Percentiles rank a stretch among this genome's conserved stretches.
These are phyloP conservation scores for Salvia sclarea DNA, from an alignment of 305 asterid species.

Conservation along the genomic window DNA sequence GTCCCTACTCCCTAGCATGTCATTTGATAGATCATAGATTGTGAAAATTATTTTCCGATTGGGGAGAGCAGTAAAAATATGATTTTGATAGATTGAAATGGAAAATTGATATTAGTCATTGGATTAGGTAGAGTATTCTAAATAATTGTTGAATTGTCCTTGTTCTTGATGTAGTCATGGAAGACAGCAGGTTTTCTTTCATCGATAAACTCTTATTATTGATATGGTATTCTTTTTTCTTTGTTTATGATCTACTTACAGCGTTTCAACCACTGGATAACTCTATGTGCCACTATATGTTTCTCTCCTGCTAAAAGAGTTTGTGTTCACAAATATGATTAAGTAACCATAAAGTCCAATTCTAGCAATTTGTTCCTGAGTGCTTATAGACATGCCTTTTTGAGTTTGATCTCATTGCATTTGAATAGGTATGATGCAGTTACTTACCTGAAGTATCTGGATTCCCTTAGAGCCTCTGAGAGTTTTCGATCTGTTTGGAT, in stretches of 20 bases:
- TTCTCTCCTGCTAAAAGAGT: constrained; percentile 6
- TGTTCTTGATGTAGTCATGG: not conserved
- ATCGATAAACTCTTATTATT: not conserved
- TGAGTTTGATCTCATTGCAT: constrained; percentile 28
- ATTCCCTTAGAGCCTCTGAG: constrained; percentile 97
- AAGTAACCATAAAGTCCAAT: constrained; percentile 4
- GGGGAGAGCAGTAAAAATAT: not conserved
- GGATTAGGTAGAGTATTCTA: constrained; percentile 15
- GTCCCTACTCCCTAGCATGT: not conserved
- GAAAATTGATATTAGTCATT: constrained; percentile 13
- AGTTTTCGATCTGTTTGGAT: constrained; percentile 97
- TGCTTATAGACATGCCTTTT: constrained; percentile 5
- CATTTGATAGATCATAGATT: not conserved
- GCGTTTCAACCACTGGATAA: constrained; percentile 6
- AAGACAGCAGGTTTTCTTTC: constrained; percentile 10
- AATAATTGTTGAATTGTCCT: constrained; percentile 12
- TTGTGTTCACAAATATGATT: constrained; percentile 14
- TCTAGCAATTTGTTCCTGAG: constrained; percentile 22
- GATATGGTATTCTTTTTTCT: not conserved
- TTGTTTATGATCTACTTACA: constrained; percentile 8
- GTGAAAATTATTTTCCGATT: not conserved
- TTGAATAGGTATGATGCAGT: constrained; percentile 91
- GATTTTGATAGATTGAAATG: not conserved
- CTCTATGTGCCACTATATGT: not conserved
- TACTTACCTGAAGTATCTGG: constrained; percentile 90